phyloP scores from a whole-genome alignment of 148 eudicot species.

The Talinum fruticosum region DNA sequence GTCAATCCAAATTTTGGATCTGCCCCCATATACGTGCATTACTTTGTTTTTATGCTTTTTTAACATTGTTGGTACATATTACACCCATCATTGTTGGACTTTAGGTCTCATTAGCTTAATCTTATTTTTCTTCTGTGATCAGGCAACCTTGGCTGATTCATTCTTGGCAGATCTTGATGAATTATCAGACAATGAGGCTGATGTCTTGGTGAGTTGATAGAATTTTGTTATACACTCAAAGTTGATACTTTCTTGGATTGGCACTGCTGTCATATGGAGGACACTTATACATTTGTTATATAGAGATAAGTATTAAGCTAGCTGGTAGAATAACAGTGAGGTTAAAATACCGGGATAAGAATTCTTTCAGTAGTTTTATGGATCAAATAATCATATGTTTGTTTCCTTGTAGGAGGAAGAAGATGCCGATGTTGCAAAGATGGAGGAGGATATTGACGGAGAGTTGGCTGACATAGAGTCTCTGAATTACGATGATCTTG shows the following conservation, averaged over 20 bases:
- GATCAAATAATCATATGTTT: neutral
- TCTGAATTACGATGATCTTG: constrained; percentile 87
- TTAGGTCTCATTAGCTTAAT: neutral
- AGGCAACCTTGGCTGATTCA: constrained; percentile 95
- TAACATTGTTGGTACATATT: neutral
- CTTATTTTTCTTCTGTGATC: constrained; percentile 17
- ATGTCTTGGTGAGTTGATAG: constrained; percentile 45
- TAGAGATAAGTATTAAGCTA: neutral
- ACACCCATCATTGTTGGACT: neutral
- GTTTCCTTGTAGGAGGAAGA: constrained; percentile 54
- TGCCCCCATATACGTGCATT: neutral
- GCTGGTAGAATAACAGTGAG: neutral
- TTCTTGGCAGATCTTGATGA: constrained; percentile 97
- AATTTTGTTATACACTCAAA: neutral
- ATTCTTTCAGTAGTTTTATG: neutral
- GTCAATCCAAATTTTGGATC: too few species aligned
- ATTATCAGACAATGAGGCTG: constrained; percentile 86
- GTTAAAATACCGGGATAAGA: too few species aligned
- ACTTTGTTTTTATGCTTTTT: neutral
- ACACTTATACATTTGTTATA: neutral
- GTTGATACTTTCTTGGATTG: neutral
- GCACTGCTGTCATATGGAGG: neutral
- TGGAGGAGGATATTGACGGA: constrained; percentile 88
- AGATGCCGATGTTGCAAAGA: constrained; percentile 46
- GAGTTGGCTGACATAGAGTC: constrained; percentile 82